Base-by-base conservation (phyloP, 75 land plant genomes). In the Sequoia sempervirens region DNA sequence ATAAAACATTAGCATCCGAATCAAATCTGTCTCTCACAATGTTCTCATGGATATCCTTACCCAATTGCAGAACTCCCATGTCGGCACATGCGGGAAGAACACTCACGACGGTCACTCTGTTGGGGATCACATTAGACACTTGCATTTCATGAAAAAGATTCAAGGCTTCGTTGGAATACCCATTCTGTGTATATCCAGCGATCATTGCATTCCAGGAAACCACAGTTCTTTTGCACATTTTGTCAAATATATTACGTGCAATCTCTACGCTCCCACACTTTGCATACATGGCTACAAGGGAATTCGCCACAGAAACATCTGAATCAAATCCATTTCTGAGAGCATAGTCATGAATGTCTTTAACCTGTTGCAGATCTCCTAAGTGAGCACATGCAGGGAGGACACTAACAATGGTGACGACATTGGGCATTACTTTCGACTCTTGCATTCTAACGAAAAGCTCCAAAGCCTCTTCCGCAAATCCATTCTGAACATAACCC, bases 401-500 rank as follows among this genome's bases (percentile, higher is more conserved):
- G 15, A 70, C 36, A 32, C 73, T 70, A 32, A 70, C 73, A 70
- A 70, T 32, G 14, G 73, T 70, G 36, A 70, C 36, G 32, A 9
- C 13, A 32, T 70, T 32, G 15, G 73, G 73, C 0, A 10, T 70
- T 70, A 70, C 36, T 2, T 70, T 70, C 1, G 73, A 70, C 15
- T 70, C 2, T 32, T 32, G 32, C 73, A 70, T 70, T 32, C 36
- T 70, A 32, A 10, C 2, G 12, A 70, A 70, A 32, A 70, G 73
- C 32, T 32, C 73, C 26, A 70, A 23, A 14, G 73, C 73, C 15
- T 70, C 73, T 70, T 70, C 36, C 4, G 73, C 36, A 32, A 28
- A 23, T 30, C 75, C 90, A 85, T 93, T 92, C 58, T 92, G 89
- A 20, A 92, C 85, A 92, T 85, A 93, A 75, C 91, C 93, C 79